Evolutionary conservation across 768 basidiomycete genomes (phyloP), one percentile per base, ranked within the genome.

Genomic region (Pisolithus sp.): DNA sequence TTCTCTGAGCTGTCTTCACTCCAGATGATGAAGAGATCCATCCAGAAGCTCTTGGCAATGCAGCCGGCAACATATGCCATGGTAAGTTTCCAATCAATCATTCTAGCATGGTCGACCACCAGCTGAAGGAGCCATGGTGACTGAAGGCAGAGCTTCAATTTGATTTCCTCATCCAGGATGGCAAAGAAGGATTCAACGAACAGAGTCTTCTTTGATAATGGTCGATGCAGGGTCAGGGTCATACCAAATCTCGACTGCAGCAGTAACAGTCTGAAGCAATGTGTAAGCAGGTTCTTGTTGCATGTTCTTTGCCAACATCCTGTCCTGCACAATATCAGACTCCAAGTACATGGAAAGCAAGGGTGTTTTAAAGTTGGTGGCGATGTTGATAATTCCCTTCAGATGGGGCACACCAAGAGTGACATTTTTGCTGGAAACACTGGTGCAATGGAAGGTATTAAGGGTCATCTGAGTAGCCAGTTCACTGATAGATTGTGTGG

Each of bases 121-220:
- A 98, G 81, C 71, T 95, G 92, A 20, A 99, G 83, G 18, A 98
- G 76, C 96, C 95, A 98, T 0, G 94, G 93, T 2, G 95, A 98
- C 66, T 94, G 90, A 1, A 93, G 75, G 57, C 92, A 86, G 2
- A 95, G 72, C 63, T 95, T 95, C n/a, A 81, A 78, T 66, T 95
- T 91, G 52, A 95, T 86, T 47, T 94, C 91, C 64, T 96, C 93
- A 60, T 98, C 96, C 5, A 96, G 96, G 65, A 98, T 97, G 49
- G 94, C 95, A 68, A 98, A 99, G 89, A 97, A 97, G 0, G 93
- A 93, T 62, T 96, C 91, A 51, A 99, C 94, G 64, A 99, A 97
- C 21, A 93, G 80, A 74, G 68, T 99, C 96, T 59, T 98, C 96
- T 58, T 95, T 92, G 67, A 99, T 96, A 68, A 95, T 86, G 24